Evolutionary conservation across 2,329 filamentous ascomycete genomes (phyloP).

Genomic region (Curvularia eragrostidis): DNA sequence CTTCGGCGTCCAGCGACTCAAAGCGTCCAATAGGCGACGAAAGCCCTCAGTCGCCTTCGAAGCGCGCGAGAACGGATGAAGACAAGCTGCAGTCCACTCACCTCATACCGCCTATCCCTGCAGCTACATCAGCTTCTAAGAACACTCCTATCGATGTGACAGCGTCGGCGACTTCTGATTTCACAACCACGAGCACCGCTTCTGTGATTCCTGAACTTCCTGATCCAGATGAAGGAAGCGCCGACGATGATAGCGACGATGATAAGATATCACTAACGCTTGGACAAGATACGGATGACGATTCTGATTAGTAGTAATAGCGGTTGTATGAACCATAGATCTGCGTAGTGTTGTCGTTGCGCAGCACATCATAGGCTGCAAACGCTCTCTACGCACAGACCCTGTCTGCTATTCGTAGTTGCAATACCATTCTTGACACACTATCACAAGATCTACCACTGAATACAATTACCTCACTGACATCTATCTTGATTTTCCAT

Average conservation of each 20-base stretch:
- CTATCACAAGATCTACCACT: neutral
- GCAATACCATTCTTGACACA: neutral
- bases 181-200: slow-evolving; percentile 25
- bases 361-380: slow-evolving; percentile 12
- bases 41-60: slow-evolving; percentile 34
- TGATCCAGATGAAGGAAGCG: slow-evolving; percentile 20
- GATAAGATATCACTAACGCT: slow-evolving; percentile 41
- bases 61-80: slow-evolving; percentile 34
- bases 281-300: slow-evolving; percentile 47
- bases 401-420: neutral
- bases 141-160: neutral
- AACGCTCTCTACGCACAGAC: slow-evolving; percentile 17
- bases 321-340: neutral
- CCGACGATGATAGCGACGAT: slow-evolving; percentile 36
- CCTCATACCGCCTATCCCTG: slow-evolving; percentile 11
- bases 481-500: neutral
- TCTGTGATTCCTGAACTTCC: slow-evolving; percentile 26
- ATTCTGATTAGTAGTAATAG: slow-evolving; percentile 33
- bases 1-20: slow-evolving; percentile 13
- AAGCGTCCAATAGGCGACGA: slow-evolving; percentile 37
- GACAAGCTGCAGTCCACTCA: slow-evolving; percentile 13
- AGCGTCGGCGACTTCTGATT: slow-evolving; percentile 25
- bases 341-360: neutral
- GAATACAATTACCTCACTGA: neutral
- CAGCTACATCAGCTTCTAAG: neutral